These are phyloP conservation scores for Cercospora sp. DNA, from an alignment of 2,329 filamentous ascomycete genomes.

Conservation along the genomic window DNA sequence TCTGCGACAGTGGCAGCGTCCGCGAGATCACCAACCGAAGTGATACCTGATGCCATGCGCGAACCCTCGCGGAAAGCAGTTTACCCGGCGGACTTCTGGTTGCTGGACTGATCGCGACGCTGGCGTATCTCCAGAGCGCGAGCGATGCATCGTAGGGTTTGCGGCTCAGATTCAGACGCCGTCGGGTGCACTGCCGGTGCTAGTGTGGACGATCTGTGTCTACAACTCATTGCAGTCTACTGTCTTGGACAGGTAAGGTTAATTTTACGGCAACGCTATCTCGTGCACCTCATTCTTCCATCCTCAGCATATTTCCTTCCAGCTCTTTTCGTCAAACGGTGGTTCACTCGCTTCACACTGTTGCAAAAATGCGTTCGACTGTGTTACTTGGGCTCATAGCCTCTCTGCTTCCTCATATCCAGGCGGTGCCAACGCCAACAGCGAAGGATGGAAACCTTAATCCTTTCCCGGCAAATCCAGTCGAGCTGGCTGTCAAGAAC, in stretches of 20 bases:
- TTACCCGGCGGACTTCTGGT: no score
- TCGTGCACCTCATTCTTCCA: neutral
- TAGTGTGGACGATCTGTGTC: neutral
- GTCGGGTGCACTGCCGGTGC: neutral
- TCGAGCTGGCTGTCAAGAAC: conserved; percentile 1
- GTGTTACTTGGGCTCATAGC: conserved; percentile 5
- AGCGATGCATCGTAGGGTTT: neutral
- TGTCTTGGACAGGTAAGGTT: neutral
- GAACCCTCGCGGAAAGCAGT: no score
- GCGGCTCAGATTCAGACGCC: neutral
- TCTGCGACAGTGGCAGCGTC: neutral
- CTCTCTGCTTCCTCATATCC: conserved; percentile 8
- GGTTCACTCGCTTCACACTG: neutral
- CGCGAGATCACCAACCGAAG: neutral
- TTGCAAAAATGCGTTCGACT: conserved; percentile 10
- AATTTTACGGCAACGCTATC: neutral
- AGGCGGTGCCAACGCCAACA: conserved; percentile 14
- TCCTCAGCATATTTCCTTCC: no score
- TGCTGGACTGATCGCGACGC: neutral
- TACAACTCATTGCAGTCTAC: neutral
- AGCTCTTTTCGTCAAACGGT: neutral
- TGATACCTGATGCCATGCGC: neutral
- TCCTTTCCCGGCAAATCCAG: neutral
- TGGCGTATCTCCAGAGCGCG: neutral
- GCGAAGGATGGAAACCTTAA: neutral